phyloP scores from a whole-genome alignment of 202 grass and related monocot species.

The Zizania palustris region DNA sequence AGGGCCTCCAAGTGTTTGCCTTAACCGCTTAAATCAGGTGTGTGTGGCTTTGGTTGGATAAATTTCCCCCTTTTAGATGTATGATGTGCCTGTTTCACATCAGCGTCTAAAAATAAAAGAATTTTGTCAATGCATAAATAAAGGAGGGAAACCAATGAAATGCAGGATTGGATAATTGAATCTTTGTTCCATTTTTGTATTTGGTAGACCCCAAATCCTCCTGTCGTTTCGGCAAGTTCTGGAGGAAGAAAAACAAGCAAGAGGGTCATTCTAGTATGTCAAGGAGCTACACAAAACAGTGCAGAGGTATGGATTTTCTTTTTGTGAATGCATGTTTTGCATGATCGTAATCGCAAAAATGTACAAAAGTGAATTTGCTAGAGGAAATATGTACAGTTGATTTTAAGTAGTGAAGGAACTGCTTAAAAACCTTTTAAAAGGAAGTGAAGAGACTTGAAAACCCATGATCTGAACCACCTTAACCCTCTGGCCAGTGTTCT shows the following conservation, averaged over 20 bases:
- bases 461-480: too few species aligned
- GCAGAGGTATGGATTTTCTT: constrained; percentile 53
- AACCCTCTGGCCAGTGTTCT: too few species aligned
- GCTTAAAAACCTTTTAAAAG: too few species aligned
- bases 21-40: constrained; percentile 89
- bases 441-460: too few species aligned
- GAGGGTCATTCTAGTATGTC: constrained; percentile 76
- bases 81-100: neutral
- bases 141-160: constrained; percentile 1
- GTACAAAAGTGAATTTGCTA: too few species aligned
- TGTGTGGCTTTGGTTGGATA: neutral
- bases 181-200: constrained; percentile 11
- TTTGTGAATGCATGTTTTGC: neutral
- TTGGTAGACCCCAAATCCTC: constrained; percentile 74
- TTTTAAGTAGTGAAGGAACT: too few species aligned
- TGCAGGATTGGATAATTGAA: constrained; percentile 1
- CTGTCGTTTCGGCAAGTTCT: constrained; percentile 50
- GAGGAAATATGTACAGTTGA: too few species aligned
- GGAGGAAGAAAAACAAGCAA: constrained; percentile 64
- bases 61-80: neutral
- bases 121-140: neutral
- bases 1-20: constrained; percentile 64
- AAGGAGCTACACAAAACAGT: constrained; percentile 67
- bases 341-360: neutral
- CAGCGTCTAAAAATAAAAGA: constrained; percentile 5